Conservation (phyloP, 1,284 basidiomycete genomes). For the Pseudozyma hubeiensis region DNA sequence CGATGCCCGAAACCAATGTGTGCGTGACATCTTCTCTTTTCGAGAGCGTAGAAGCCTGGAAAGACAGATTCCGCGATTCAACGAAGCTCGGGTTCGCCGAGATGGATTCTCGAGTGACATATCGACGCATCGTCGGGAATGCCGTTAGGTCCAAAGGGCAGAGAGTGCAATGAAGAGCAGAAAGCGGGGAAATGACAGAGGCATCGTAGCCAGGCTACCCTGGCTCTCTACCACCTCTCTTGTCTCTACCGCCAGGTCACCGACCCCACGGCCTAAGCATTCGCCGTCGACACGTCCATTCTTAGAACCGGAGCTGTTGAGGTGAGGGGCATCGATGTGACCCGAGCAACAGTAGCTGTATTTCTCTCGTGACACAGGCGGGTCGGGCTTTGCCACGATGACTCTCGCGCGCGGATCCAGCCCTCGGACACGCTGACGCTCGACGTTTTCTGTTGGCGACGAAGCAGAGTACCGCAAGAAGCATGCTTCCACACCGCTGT, state of each 20-base stretch:
- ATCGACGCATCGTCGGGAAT: not conserved
- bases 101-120: not conserved
- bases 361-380: too few relatives aligned
- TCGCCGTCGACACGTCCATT: too few relatives aligned
- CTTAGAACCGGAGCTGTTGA: too few relatives aligned
- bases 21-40: constrained; percentile 3
- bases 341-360: too few relatives aligned
- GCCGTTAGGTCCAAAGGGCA: not conserved
- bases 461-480: not conserved
- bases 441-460: too few relatives aligned
- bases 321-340: too few relatives aligned
- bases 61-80: not conserved
- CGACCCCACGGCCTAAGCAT: too few relatives aligned
- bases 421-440: not conserved
- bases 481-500: not conserved
- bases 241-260: too few relatives aligned
- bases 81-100: constrained; percentile 9
- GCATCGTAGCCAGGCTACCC: not conserved
- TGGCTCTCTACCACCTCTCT: not conserved
- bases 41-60: not conserved
- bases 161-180: not conserved
- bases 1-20: constrained; percentile 39
- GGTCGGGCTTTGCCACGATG: too few relatives aligned
- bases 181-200: not conserved
- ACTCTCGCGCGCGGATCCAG: not conserved